Percentiles rank a stretch among this genome's conserved stretches.
Evolutionary conservation across 805 yeast genomes (phyloP).

Genomic region (Candida qinlingensis): DNA sequence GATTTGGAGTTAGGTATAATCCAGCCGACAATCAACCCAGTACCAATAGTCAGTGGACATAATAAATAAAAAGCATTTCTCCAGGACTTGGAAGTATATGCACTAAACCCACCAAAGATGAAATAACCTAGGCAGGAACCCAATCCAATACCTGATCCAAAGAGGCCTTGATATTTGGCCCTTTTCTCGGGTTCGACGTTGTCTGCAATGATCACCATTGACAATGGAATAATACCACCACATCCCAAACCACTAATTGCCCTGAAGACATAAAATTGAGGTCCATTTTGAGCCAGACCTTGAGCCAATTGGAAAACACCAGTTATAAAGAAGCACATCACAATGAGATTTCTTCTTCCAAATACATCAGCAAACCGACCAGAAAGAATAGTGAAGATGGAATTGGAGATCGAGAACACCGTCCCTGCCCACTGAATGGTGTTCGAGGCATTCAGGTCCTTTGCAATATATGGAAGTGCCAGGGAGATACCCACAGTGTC

Average conservation of each 20-base stretch:
- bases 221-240: constrained; percentile 47
- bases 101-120: constrained; percentile 33
- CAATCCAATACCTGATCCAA: constrained; percentile 45
- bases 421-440: constrained; percentile 60
- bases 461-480: constrained; percentile 42
- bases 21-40: constrained; percentile 5
- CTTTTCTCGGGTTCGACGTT: constrained; percentile 47
- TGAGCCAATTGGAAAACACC: constrained; percentile 41
- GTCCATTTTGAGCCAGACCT: constrained; percentile 41
- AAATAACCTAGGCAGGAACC: constrained; percentile 41
- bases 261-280: constrained; percentile 44
- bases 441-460: constrained; percentile 37
- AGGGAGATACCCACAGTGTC: constrained; percentile 47
- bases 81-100: constrained; percentile 28
- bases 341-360: constrained; percentile 43
- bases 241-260: constrained; percentile 42
- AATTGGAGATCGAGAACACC: constrained; percentile 43
- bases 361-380: constrained; percentile 54
- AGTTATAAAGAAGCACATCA: constrained; percentile 35
- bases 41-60: constrained; percentile 31
- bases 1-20: constrained; percentile 29
- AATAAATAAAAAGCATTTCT: constrained; percentile 34
- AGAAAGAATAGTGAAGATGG: constrained; percentile 46
- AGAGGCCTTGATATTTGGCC: constrained; percentile 52
- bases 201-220: constrained; percentile 51